Conservation (phyloP, 2,329 filamentous ascomycete species). For the Penicillium digitatum region DNA sequence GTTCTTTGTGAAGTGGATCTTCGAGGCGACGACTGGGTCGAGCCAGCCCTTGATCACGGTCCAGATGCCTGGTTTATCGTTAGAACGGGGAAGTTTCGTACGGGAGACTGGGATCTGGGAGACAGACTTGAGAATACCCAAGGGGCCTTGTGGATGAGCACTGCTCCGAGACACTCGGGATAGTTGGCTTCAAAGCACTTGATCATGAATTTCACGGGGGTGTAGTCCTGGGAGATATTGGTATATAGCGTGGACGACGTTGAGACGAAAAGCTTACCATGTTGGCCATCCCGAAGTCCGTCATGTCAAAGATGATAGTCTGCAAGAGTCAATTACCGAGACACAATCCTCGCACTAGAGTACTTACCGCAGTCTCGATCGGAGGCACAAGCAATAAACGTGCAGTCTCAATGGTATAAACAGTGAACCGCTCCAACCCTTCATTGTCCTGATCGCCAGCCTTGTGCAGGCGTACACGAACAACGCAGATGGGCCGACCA, state of each 20-base stretch:
- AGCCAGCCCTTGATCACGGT: slow-evolving; percentile 93
- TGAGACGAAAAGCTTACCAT: slow-evolving; percentile 59
- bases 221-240: slow-evolving; percentile 65
- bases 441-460: slow-evolving; percentile 77
- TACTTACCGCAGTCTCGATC: slow-evolving; percentile 83
- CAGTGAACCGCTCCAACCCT: slow-evolving; percentile 81
- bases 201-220: slow-evolving; percentile 98
- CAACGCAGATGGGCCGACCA: slow-evolving; percentile 80
- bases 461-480: slow-evolving; percentile 76
- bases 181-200: slow-evolving; percentile 99
- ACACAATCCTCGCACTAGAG: neutral
- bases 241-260: neutral
- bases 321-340: slow-evolving; percentile 38
- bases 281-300: slow-evolving; percentile 85
- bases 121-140: slow-evolving; percentile 87
- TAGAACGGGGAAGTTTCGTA: neutral
- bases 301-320: slow-evolving; percentile 96
- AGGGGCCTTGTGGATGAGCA: slow-evolving; percentile 91
- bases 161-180: slow-evolving; percentile 82
- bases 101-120: slow-evolving; percentile 7
- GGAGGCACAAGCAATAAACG: slow-evolving; percentile 74
- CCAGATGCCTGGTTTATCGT: slow-evolving; percentile 67
- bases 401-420: slow-evolving; percentile 92
- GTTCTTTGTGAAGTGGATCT: slow-evolving; percentile 89
- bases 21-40: slow-evolving; percentile 89